Conservation (phyloP, 768 basidiomycete species). For the Suillus hirtellus region DNA sequence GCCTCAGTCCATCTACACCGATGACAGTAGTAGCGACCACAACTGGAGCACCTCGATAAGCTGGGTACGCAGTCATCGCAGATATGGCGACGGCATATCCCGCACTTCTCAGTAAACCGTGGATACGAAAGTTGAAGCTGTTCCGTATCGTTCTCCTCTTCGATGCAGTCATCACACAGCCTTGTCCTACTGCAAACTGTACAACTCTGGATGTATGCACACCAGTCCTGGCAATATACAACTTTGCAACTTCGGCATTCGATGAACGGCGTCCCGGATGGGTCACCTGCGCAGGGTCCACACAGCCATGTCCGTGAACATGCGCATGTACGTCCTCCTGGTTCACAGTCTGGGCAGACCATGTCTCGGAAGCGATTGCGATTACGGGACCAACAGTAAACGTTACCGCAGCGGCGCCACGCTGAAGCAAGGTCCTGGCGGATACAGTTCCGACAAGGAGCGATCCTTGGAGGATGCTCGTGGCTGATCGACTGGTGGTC, state of each 20-base stretch:
- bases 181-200: conserved; percentile 4
- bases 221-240: conserved; percentile 4
- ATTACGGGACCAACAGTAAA: conserved; percentile 5
- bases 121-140: not conserved
- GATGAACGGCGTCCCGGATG: not conserved
- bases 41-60: conserved; percentile 1
- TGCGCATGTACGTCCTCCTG: not conserved
- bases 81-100: conserved; percentile 4
- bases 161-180: conserved; percentile 1
- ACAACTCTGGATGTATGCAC: conserved; percentile 3
- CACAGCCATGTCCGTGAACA: conserved; percentile 9
- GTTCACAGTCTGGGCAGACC: conserved; percentile 5
- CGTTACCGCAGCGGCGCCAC: not conserved
- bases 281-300: not conserved
- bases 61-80: not conserved
- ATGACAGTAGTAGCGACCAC: not conserved
- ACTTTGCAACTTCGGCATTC: not conserved
- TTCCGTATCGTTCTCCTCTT: not conserved
- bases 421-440: conserved; percentile 1
- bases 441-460: conserved; percentile 1
- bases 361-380: conserved; percentile 2
- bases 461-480: conserved; percentile 1
- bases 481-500: not conserved
- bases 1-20: conserved; percentile 5
- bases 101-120: conserved; percentile 1